These are phyloP conservation scores for Botrytis cinerea DNA, from an alignment of 2,329 filamentous ascomycete genomes.

Conservation along the genomic window DNA sequence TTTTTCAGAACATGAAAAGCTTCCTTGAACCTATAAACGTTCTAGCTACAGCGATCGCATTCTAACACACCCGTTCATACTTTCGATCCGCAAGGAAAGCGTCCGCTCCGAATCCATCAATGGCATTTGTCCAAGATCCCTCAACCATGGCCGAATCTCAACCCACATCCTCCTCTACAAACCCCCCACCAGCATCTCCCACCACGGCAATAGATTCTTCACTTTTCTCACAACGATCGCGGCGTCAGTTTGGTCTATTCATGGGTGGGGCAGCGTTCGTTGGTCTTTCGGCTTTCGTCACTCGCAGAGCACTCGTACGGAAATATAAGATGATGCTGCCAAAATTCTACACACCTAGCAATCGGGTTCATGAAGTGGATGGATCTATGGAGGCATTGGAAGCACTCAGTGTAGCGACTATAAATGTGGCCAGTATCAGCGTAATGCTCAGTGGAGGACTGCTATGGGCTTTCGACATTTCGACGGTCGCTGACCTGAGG, in stretches of 20 bases:
- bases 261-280: constrained; percentile 76
- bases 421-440: constrained; percentile 77
- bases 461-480: constrained; percentile 77
- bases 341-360: constrained; percentile 69
- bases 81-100: background rate
- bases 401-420: constrained; percentile 81
- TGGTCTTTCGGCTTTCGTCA: constrained; percentile 68
- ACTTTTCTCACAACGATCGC: constrained; percentile 40
- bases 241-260: constrained; percentile 68
- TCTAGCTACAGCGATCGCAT: background rate
- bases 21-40: background rate
- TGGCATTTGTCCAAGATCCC: constrained; percentile 14
- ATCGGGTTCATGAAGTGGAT: constrained; percentile 56
- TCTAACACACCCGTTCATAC: background rate
- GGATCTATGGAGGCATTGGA: constrained; percentile 74
- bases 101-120: background rate
- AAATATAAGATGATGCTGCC: constrained; percentile 65
- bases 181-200: constrained; percentile 19
- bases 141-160: constrained; percentile 20
- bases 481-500: constrained; percentile 65
- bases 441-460: constrained; percentile 74
- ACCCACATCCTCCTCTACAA: constrained; percentile 24
- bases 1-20: constrained; percentile 5
- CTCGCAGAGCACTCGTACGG: constrained; percentile 67
- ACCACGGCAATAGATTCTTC: constrained; percentile 30